Percentiles rank a stretch among this genome's conserved stretches.
Evolutionary conservation across 106 monocot species (phyloP).

Genomic region (Xerophyta viscosa): DNA sequence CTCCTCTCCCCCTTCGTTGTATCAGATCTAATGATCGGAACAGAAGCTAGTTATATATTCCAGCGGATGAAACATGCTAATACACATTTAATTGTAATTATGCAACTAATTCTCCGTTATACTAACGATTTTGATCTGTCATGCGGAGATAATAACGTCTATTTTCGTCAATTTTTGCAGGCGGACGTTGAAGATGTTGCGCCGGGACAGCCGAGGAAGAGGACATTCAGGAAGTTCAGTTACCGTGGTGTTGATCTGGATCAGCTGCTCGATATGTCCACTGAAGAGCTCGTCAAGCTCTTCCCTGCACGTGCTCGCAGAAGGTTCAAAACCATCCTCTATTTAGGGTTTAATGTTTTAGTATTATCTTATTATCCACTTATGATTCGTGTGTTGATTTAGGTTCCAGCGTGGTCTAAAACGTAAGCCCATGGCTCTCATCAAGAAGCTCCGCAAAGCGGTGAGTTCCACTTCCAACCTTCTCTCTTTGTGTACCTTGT

Average conservation of each 20-base stretch:
- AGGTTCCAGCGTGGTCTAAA: constrained; percentile 34
- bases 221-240: constrained; percentile 49
- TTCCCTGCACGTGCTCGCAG: constrained; percentile 47
- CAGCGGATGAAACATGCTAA: no score
- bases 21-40: no score
- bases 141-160: no score
- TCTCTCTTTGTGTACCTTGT: neutral
- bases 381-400: neutral
- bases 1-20: no score
- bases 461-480: neutral
- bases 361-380: neutral
- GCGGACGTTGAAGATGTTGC: constrained; percentile 12
- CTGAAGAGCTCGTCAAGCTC: constrained; percentile 58
- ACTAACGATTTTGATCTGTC: no score
- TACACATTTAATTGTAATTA: no score
- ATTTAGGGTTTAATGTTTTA: neutral
- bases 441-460: constrained; percentile 39
- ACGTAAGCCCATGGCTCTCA: constrained; percentile 36
- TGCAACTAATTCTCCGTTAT: no score
- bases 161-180: no score
- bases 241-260: constrained; percentile 57
- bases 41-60: no score
- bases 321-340: constrained; percentile 11
- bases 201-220: constrained; percentile 22
- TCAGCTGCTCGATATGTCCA: constrained; percentile 49